These are phyloP conservation scores for Blastomyces parvus DNA, from an alignment of 2,329 filamentous ascomycete species.

Conservation along the genomic window DNA sequence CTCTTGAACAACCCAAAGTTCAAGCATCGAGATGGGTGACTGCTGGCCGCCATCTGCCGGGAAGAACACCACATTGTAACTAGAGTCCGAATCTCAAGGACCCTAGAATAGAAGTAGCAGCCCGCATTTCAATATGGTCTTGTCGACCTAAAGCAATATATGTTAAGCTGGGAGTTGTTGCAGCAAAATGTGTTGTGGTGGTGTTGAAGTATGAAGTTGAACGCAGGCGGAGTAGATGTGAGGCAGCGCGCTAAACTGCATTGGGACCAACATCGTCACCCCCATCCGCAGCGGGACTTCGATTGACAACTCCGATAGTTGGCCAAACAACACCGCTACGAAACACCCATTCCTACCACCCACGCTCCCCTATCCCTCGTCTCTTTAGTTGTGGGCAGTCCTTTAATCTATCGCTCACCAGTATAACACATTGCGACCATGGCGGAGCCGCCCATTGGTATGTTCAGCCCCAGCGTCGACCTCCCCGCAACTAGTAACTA, in stretches of 20 bases:
- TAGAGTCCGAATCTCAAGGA: too few relatives aligned
- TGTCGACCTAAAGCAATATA: neutral
- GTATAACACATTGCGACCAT: constrained; percentile 22
- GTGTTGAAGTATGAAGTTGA: neutral
- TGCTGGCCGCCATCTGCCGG: too few relatives aligned
- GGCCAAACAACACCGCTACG: neutral
- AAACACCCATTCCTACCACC: constrained; percentile 1
- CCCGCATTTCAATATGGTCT: neutral
- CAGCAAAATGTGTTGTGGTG: neutral
- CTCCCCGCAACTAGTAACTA: constrained; percentile 15
- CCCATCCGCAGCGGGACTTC: neutral
- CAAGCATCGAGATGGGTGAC: too few relatives aligned
- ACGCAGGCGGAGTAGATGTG: too few relatives aligned
- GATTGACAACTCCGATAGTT: neutral
- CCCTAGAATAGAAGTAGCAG: neutral
- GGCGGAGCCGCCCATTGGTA: constrained; percentile 44
- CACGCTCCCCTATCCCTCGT: neutral
- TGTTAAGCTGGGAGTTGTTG: neutral
- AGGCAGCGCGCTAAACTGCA: neutral
- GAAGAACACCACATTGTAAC: too few relatives aligned
- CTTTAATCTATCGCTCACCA: neutral
- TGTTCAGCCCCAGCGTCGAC: constrained; percentile 20
- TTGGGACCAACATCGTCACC: constrained; percentile 5
- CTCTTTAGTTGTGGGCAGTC: neutral
- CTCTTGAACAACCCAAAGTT: neutral